Percentiles rank a stretch among this genome's conserved stretches.
Evolutionary conservation across 768 basidiomycete species (phyloP).

Genomic region (Sporobolomyces roseus): DNA sequence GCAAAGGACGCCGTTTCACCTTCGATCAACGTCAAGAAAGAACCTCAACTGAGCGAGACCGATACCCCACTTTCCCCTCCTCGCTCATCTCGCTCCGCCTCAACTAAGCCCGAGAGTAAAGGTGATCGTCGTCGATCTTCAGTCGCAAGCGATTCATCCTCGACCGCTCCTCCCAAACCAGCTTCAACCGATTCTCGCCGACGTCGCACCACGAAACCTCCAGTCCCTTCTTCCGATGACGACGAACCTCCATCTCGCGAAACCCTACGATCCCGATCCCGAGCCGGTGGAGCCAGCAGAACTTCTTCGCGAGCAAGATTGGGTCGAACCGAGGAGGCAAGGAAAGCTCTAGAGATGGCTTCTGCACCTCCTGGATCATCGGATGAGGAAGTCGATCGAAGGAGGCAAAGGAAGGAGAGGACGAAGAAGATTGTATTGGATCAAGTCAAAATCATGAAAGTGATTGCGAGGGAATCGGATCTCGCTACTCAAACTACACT

Average conservation of each 20-base stretch:
- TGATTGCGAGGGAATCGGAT: neutral
- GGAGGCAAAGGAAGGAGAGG: neutral
- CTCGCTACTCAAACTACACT: neutral
- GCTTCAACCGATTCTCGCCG: neutral
- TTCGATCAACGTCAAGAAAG: neutral
- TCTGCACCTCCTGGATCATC: neutral
- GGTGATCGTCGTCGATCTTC: neutral
- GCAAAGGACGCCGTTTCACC: constrained; percentile 4
- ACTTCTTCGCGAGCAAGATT: too few relatives aligned
- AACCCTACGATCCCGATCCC: neutral
- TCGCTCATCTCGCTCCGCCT: too few relatives aligned
- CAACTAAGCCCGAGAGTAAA: too few relatives aligned
- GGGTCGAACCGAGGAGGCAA: neutral
- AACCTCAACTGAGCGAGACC: neutral
- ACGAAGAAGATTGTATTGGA: neutral
- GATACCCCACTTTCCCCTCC: too few relatives aligned
- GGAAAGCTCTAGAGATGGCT: constrained; percentile 9
- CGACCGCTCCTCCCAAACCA: neutral
- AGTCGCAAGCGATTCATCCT: neutral
- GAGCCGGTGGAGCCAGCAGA: neutral
- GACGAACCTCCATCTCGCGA: too few relatives aligned
- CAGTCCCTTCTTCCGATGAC: neutral
- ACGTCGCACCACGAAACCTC: neutral
- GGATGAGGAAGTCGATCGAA: neutral
- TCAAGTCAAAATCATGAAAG: neutral